Base-by-base conservation (phyloP, 2,329 filamentous ascomycete genomes). In the Ophiocordyceps robertsii region DNA sequence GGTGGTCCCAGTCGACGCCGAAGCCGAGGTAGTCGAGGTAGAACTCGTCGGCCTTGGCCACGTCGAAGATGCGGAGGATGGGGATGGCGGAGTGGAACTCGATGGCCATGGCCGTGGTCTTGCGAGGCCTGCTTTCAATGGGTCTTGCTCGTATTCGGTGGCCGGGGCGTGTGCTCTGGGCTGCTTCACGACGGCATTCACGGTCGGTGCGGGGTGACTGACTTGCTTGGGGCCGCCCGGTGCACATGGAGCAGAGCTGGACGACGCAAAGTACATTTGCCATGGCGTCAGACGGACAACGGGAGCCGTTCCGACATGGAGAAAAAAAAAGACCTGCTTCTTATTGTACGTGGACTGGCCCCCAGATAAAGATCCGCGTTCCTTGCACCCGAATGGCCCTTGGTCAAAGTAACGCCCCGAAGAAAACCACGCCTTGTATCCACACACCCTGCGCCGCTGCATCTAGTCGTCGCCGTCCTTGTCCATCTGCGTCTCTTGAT, bases 401-500 rank as follows among this genome's bases (percentile, higher is more conserved):
- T 12, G 12, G 12, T 17, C 33, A 14, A 10, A 17, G 4, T 6
- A 36, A 36, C 33, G 33, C 33, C 33, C 16, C 33, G 2, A 36
- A 19, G 14, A 17, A 17, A 16, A 36, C 2, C 33, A 19, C 16
- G 7, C 33, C 33, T 1, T 3, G 2, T 14, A 13, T 16, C 32
- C 10, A 13, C 40, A 19, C 13, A 17, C 39, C 4, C 9, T 24
- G 24, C 24, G 24, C 9, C 24, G 24, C 24, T 9, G 9, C 9
- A 12, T 17, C 38, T 53, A 61, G 37, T 61, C 58, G 8, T 61
- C 58, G 8, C 50, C 54, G 40, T 60, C 60, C 44, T 58, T 60
- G 7, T 59, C 57, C 40, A 54, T 48, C 41, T 59, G 58, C 16
- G 56, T 56, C 21, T 63, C 60, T 43, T 64, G 59, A 35, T 65